Evolutionary conservation across 306 rosid species (phyloP), one percentile per base, ranked within the genome.

Genomic region (Hippophae rhamnoides): DNA sequence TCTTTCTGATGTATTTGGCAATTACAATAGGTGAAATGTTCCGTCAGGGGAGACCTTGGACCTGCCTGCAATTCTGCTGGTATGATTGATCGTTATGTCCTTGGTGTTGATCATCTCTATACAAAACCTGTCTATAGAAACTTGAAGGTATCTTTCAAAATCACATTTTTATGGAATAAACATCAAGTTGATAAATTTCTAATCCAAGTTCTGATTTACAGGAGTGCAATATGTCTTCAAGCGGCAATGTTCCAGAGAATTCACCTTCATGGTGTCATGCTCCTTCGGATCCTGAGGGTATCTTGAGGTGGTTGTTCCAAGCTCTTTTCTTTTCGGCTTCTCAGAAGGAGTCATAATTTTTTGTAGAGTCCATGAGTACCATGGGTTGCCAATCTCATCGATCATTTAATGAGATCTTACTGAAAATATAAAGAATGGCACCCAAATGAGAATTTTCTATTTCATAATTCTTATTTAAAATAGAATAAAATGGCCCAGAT

Each of bases 221-320:
- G 97, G 95, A 81, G 50, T 90, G 97, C 77, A 84, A 79, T 62
- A 72, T 77, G 61, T 58, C 85, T 55, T 41, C 66, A 26, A 73
- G 65, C 46, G 89, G 82, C 58, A 77, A 67, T 71, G 55, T 82
- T 79, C 76, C 94, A 26, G 89, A 87, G 70, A 74, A 76, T 69
- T 74, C 96, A 6, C 89, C 87, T 65, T 67, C 94, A 23, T 90
- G 95, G 97, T 90, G 97, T 70, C 85, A 73, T 45, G 83, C 94
- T 74, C 90, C 95, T 66, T 90, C 84, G 70, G 97, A 90, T 55
- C 97, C 97, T 51, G 97, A 90, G 78, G 97, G 97, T 75, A 74
- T 87, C 71, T 76, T 90, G 72, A 87, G 97, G 97, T 90, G 63
- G 74, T 53, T 27, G 47, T 41, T 71, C 74, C 70, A 64, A 57